Evolutionary conservation across 495 filamentous ascomycete genomes (phyloP), one percentile per base, ranked within the genome.

Genomic region (Talaromyces borbonicus): DNA sequence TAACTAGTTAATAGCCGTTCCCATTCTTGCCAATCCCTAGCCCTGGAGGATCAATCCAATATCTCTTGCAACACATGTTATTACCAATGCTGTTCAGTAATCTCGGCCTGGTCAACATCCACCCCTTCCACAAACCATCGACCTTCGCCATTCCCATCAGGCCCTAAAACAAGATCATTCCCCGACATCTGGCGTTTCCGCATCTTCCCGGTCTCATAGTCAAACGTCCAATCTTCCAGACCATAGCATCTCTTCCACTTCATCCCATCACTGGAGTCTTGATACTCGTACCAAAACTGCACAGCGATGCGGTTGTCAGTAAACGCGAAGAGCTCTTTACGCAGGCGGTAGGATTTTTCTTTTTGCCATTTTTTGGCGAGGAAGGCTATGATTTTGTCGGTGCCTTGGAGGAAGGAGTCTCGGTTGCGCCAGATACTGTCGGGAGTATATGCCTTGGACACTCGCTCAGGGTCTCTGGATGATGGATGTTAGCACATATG

Each of bases 181-280:
- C 85, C 90, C 57, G 86, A 92, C 90, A 95, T 95, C 79, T 81
- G 79, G 35, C 87, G 62, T 67, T 95, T 95, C 47, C 78, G 60
- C 89, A 94, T 95, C 51, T 79, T 71, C 0, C 89, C 89, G 27
- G 85, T 57, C 42, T 66, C 60, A 9, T 58, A 50, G 44, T 80
- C 83, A 65, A 88, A 95, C 0, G 88, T 95, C 90, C 87, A 95
- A 57, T 95, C 85, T 65, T 95, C 87, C 19, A 94, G 71, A 0
- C 90, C 89, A 59, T 93, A 94, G 33, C 85, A 90, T 14, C 89
- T 73, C 75, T 85, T 93, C 89, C 87, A 96, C 54, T 85, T 81
- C 55, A 77, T 68, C 5, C 55, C 61, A 49, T 87, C 83, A 1
- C 72, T 49, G 5, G 60, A 63, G 55, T 94, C 87, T 44, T 79